Evolutionary conservation across 495 filamentous ascomycete genomes (phyloP).

Genomic region (Neohortaea acidophila): DNA sequence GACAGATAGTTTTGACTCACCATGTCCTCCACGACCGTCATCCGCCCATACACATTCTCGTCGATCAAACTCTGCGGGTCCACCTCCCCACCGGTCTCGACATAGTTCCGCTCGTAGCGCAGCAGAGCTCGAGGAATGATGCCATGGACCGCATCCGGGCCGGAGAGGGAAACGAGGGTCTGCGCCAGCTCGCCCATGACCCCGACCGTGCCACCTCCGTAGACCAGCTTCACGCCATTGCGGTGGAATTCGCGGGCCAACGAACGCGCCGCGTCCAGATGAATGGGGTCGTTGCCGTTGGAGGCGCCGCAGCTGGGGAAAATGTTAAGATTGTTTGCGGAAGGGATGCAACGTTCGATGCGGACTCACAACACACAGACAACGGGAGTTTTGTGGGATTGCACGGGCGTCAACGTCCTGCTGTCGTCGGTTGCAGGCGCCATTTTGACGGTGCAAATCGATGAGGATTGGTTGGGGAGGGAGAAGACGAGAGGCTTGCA

Average conservation of each 20-base stretch:
- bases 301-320: constrained; percentile 52
- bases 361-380: constrained; percentile 3
- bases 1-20: too few relatives aligned
- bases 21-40: constrained; percentile 86
- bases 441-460: too few relatives aligned
- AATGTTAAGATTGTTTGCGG: constrained; percentile 1
- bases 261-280: constrained; percentile 61
- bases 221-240: constrained; percentile 66
- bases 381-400: background rate
- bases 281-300: constrained; percentile 48
- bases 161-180: constrained; percentile 72
- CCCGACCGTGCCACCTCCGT: constrained; percentile 86
- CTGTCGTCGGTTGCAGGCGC: too few relatives aligned
- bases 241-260: constrained; percentile 60
- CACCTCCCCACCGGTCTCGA: constrained; percentile 31
- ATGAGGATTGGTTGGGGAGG: too few relatives aligned
- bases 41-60: constrained; percentile 58
- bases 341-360: too few relatives aligned
- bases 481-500: too few relatives aligned
- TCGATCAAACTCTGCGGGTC: constrained; percentile 35
- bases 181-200: constrained; percentile 87
- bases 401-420: too few relatives aligned
- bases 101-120: constrained; percentile 51
- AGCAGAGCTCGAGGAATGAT: constrained; percentile 80
- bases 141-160: constrained; percentile 73